A percentile compares a stretch with the other conserved stretches of the same genome.
These are phyloP conservation scores for Amesomyces nigricolor DNA, from an alignment of 2,329 filamentous ascomycete species.

Conservation along the genomic window DNA sequence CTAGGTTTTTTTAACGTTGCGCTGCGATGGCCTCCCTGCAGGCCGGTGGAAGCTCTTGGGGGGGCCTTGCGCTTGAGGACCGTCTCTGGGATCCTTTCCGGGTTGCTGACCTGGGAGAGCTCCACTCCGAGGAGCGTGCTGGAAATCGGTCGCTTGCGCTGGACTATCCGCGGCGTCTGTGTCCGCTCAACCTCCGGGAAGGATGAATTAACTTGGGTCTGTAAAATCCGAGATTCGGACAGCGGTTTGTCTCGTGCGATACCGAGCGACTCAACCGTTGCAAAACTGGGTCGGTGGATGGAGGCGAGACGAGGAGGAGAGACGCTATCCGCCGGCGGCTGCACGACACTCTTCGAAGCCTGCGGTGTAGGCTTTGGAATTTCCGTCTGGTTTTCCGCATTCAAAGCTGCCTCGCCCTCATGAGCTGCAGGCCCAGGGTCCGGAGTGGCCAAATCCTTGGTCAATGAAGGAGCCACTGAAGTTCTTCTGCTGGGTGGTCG, in stretches of 20 bases:
- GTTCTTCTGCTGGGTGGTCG: no score
- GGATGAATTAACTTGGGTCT: slow-evolving; percentile 6
- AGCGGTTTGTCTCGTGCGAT: background rate
- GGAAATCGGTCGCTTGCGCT: background rate
- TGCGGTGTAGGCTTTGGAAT: no score
- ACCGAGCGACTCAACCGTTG: background rate
- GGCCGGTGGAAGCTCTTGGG: background rate
- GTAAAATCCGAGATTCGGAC: background rate
- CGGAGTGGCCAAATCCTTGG: no score
- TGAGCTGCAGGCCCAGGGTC: no score
- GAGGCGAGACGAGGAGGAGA: background rate
- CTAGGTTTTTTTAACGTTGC: slow-evolving; percentile 1
- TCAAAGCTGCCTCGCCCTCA: no score
- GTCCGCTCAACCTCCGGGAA: background rate
- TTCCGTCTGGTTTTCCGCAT: no score
- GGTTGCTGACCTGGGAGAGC: slow-evolving; percentile 13
- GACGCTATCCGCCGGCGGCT: background rate
- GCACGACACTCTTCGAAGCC: no score
- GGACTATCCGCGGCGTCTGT: background rate
- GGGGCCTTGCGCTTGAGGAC: slow-evolving; percentile 1
- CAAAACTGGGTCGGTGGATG: background rate
- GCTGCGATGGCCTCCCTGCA: background rate
- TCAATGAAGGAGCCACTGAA: no score
- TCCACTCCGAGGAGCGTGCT: background rate
- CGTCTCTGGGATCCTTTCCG: slow-evolving; percentile 13